Evolutionary conservation across 768 basidiomycete species (phyloP).

Genomic region (Macrolepiota fuliginosa): DNA sequence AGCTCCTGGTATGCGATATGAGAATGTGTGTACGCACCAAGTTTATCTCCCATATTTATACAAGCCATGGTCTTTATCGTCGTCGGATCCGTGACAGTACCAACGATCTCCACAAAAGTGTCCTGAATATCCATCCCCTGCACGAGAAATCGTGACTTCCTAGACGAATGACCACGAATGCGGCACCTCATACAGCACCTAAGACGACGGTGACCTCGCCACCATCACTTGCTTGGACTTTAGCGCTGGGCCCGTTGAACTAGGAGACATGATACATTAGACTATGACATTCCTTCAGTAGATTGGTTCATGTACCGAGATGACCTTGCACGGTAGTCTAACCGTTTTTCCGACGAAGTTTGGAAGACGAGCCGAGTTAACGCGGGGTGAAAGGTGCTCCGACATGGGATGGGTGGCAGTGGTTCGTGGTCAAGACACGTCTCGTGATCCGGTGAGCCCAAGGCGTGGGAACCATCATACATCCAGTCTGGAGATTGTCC

Average conservation of each 20-base stretch:
- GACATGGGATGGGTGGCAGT: background rate
- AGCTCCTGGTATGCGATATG: slow-evolving; percentile 1
- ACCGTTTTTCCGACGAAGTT: slow-evolving; percentile 54
- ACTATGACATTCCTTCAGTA: slow-evolving; percentile 3
- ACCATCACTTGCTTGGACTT: slow-evolving; percentile 67
- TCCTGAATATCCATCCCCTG: slow-evolving; percentile 47
- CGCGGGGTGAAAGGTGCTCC: slow-evolving; percentile 40
- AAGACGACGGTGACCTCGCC: slow-evolving; percentile 53
- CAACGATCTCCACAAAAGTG: slow-evolving; percentile 66
- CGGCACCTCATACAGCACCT: slow-evolving; percentile 29
- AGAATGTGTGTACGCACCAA: slow-evolving; percentile 47
- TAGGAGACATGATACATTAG: background rate
- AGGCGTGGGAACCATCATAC: background rate
- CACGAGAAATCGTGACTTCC: background rate
- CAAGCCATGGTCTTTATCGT: slow-evolving; percentile 54
- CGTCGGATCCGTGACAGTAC: slow-evolving; percentile 51
- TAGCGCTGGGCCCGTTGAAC: slow-evolving; percentile 25
- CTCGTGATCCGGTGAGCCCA: too few species aligned
- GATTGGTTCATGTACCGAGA: slow-evolving; percentile 40
- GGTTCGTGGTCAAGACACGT: background rate
- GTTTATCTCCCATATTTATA: slow-evolving; percentile 55
- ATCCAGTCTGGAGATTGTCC: too few species aligned
- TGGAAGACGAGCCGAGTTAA: slow-evolving; percentile 59
- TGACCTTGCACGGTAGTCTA: slow-evolving; percentile 57
- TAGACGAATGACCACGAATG: background rate